Evolutionary conservation across 257 asterid genomes (phyloP).

Genomic region (Capsicum rhomboideum): DNA sequence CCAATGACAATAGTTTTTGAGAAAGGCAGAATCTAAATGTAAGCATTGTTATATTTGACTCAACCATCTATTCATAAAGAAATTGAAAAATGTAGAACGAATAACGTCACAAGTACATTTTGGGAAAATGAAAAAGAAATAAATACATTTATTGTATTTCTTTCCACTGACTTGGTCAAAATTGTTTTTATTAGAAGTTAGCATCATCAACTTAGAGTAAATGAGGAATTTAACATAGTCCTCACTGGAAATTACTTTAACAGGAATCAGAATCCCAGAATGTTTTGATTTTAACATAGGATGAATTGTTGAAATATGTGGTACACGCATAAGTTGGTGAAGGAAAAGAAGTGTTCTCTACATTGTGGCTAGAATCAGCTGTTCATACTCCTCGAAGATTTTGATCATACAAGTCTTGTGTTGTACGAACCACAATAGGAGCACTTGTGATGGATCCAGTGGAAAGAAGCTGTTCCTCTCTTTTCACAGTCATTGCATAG

Average conservation of each 20-base stretch:
- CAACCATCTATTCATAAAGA: background rate
- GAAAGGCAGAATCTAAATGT: background rate
- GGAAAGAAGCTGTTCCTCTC: constrained; percentile 66
- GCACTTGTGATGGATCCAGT: constrained; percentile 87
- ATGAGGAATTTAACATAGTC: background rate
- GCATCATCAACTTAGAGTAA: background rate
- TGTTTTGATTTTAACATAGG: background rate
- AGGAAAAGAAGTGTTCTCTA: background rate
- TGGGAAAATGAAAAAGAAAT: background rate
- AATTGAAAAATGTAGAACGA: background rate
- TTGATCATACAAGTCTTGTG: constrained; percentile 57
- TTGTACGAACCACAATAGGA: constrained; percentile 71
- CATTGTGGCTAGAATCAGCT: background rate
- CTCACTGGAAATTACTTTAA: background rate
- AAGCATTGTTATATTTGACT: background rate
- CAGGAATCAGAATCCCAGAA: background rate
- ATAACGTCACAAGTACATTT: background rate
- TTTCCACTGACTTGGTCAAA: background rate
- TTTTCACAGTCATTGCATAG: constrained; percentile 85
- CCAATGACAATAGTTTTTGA: background rate
- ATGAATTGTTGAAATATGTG: background rate
- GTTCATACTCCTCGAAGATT: constrained; percentile 5
- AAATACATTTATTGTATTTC: background rate
- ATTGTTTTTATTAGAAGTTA: background rate
- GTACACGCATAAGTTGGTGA: background rate